A percentile compares a stretch with the other conserved stretches of the same genome.
phyloP scores from a whole-genome alignment of 1,284 basidiomycete genomes.

The Gymnopus androsaceus region DNA sequence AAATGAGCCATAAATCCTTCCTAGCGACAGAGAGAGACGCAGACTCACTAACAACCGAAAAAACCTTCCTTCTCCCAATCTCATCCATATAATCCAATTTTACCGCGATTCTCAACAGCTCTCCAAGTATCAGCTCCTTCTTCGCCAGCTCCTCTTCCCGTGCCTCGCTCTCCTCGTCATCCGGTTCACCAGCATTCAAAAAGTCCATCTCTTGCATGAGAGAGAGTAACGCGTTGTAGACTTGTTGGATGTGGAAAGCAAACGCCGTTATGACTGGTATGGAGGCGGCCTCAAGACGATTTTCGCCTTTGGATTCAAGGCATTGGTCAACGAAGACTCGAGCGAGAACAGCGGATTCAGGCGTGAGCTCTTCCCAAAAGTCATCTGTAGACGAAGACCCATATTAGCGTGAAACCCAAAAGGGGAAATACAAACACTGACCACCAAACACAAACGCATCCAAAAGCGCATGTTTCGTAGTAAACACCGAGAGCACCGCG shows the following conservation, averaged over 20 bases:
- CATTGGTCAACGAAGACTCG: conserved; percentile 87
- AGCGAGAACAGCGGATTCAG: conserved; percentile 83
- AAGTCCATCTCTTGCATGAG: conserved; percentile 46
- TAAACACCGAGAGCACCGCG: conserved; percentile 44
- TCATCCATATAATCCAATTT: conserved; percentile 94
- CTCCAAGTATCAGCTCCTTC: conserved; percentile 76
- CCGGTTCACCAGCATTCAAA: conserved; percentile 40
- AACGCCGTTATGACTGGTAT: conserved; percentile 90
- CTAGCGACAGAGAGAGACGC: background rate
- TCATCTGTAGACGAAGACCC: conserved; percentile 46
- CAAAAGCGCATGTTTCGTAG: conserved; percentile 42
- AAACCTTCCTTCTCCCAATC: conserved; percentile 91
- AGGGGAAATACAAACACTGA: conserved; percentile 33
- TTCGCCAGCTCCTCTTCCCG: conserved; percentile 63
- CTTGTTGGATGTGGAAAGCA: conserved; percentile 82
- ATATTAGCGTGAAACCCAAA: background rate
- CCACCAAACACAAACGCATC: conserved; percentile 75
- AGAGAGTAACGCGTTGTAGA: conserved; percentile 72
- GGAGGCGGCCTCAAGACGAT: conserved; percentile 65
- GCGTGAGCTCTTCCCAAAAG: conserved; percentile 79
- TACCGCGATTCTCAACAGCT: conserved; percentile 81
- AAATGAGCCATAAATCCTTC: background rate
- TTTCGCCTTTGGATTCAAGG: conserved; percentile 62
- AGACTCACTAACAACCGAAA: conserved; percentile 77
- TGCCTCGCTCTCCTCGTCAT: conserved; percentile 47